Evolutionary conservation across 352 stramenopile genomes (phyloP).

Genomic region (Globisporangium emineosum): DNA sequence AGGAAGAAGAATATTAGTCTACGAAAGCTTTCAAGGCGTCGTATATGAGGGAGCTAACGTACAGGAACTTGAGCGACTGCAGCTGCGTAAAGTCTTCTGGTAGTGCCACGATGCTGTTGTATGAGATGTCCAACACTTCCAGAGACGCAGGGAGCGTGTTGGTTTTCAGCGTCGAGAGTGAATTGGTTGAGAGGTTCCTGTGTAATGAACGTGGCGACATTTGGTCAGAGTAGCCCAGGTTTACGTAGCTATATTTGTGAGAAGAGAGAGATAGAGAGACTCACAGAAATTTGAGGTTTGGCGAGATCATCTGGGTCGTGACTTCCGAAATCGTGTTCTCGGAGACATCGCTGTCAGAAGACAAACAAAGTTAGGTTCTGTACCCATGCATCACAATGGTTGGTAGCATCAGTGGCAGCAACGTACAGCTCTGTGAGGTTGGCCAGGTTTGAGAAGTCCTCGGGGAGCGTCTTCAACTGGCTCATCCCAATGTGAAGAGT

Average conservation of each 20-base stretch:
- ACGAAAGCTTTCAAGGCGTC: neutral
- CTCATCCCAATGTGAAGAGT: constrained; percentile 23
- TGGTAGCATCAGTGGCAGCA: neutral
- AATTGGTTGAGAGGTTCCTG: constrained; percentile 23
- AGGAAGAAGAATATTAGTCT: neutral
- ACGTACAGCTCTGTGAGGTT: constrained; percentile 25
- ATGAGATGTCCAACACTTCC: constrained; percentile 17
- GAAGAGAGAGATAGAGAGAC: neutral
- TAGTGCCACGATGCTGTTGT: constrained; percentile 11
- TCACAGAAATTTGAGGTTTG: constrained; percentile 21
- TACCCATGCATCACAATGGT: neutral
- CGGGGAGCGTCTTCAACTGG: constrained; percentile 20
- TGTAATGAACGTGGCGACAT: neutral
- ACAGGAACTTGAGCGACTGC: constrained; percentile 18
- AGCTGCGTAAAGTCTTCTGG: constrained; percentile 16
- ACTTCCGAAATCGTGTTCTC: constrained; percentile 16
- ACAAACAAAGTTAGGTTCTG: constrained; percentile 2
- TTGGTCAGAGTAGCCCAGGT: neutral
- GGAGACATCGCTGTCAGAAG: constrained; percentile 13
- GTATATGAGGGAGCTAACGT: neutral
- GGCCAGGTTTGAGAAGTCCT: constrained; percentile 22
- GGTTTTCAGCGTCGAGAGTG: constrained; percentile 10
- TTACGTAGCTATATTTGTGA: no score
- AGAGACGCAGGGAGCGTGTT: constrained; percentile 9
- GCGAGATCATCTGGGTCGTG: constrained; percentile 11